Conservation (phyloP, 441 rosid genomes). For the Kokia cookei region DNA sequence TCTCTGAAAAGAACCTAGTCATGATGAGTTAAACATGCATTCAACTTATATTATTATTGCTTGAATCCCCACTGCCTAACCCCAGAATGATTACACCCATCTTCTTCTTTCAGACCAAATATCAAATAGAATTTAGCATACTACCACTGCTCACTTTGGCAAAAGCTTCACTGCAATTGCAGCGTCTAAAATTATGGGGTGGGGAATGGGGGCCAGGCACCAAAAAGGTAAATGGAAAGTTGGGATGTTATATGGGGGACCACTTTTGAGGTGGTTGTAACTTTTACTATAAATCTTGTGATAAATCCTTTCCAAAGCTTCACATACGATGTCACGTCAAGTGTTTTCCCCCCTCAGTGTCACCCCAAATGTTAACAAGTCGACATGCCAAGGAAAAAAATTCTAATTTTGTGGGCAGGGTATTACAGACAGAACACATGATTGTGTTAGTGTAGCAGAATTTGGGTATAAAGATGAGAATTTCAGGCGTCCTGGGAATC, state of each 20-base stretch:
- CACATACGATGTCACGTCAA: not conserved
- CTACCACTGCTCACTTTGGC: not conserved
- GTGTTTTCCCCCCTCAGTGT: no score
- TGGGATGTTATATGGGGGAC: not conserved
- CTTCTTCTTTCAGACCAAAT: not conserved
- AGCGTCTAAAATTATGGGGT: not conserved
- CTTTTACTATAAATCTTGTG: not conserved
- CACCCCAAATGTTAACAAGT: not conserved
- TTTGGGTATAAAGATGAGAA: not conserved
- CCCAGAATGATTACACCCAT: not conserved
- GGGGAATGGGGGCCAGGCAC: not conserved
- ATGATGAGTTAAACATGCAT: not conserved
- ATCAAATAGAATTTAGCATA: not conserved
- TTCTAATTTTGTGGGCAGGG: not conserved
- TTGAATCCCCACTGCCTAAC: not conserved
- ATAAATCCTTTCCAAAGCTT: not conserved
- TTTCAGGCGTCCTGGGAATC: conserved; percentile 50
- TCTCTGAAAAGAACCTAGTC: not conserved
- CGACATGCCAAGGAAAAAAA: not conserved
- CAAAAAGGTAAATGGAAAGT: not conserved
- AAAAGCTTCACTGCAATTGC: not conserved
- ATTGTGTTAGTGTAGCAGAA: not conserved
- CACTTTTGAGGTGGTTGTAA: not conserved
- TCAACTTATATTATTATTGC: not conserved
- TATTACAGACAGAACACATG: conserved; percentile 19